phyloP scores from a whole-genome alignment of 2,329 filamentous ascomycete species.

The Diplocarpon rosae region DNA sequence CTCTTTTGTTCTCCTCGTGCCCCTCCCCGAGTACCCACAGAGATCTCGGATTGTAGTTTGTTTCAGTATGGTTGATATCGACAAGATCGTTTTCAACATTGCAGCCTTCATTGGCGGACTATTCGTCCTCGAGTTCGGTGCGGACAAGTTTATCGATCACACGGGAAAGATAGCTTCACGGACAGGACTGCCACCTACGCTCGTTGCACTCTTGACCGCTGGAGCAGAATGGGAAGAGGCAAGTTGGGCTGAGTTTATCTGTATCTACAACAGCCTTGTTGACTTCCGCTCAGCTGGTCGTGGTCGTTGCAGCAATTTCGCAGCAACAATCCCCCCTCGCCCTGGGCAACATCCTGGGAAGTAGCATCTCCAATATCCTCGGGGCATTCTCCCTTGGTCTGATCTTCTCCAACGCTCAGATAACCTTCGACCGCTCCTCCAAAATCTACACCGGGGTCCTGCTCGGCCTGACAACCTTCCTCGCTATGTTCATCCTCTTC shows the following conservation, averaged over 20 bases:
- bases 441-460: constrained; percentile 36
- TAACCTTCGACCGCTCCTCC: constrained; percentile 36
- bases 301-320: constrained; percentile 37
- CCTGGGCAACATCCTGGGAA: constrained; percentile 44
- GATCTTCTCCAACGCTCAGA: constrained; percentile 29
- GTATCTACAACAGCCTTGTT: neutral
- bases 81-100: constrained; percentile 29
- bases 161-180: constrained; percentile 36
- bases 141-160: constrained; percentile 41
- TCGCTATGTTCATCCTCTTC: constrained; percentile 27
- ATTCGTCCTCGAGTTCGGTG: constrained; percentile 40
- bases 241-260: neutral
- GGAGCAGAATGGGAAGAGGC: constrained; percentile 46
- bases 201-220: constrained; percentile 41
- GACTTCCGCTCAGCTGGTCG: constrained; percentile 31
- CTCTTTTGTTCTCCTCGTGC: too few species aligned
- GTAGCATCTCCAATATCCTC: constrained; percentile 42
- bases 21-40: neutral
- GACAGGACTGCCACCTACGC: constrained; percentile 34
- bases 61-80: constrained; percentile 11
- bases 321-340: constrained; percentile 37
- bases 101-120: constrained; percentile 34
- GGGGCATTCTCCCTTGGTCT: constrained; percentile 44
- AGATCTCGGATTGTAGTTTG: neutral
- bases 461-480: constrained; percentile 32